Conservation (phyloP, 2,329 filamentous ascomycete genomes). For the Alternaria arborescens region DNA sequence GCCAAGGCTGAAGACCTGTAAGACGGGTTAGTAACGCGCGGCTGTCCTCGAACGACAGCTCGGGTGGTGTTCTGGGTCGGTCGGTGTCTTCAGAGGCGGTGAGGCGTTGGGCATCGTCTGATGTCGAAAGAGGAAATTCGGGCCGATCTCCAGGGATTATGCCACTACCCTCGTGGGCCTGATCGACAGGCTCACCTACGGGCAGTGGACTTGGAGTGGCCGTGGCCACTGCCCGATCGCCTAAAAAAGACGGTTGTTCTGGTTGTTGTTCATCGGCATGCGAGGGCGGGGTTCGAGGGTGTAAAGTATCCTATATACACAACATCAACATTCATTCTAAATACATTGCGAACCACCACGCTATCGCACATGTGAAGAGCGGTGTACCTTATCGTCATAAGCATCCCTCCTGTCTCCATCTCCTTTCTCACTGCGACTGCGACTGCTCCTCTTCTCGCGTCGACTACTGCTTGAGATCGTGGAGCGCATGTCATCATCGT, state of each 20-base stretch:
- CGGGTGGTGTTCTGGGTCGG: conserved; percentile 43
- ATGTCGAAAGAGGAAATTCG: conserved; percentile 40
- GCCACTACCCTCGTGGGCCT: conserved; percentile 35
- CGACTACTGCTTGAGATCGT: conserved; percentile 46
- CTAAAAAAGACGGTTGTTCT: conserved; percentile 70
- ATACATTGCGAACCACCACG: conserved; percentile 36
- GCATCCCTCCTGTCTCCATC: conserved; percentile 48
- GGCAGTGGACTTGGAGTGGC: conserved; percentile 54
- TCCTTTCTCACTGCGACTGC: conserved; percentile 47
- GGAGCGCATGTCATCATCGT: conserved; percentile 50
- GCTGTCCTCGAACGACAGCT: conserved; percentile 43
- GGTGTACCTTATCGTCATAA: conserved; percentile 51
- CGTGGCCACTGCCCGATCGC: conserved; percentile 66
- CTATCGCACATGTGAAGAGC: conserved; percentile 42
- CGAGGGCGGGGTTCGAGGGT: conserved; percentile 35
- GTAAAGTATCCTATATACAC: conserved; percentile 43
- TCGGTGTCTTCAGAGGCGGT: conserved; percentile 31
- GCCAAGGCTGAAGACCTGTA: conserved; percentile 48
- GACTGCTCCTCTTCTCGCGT: conserved; percentile 54
- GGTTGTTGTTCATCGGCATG: conserved; percentile 43
- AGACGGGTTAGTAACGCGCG: conserved; percentile 45
- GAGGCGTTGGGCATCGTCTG: conserved; percentile 35
- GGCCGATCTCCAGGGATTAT: conserved; percentile 46
- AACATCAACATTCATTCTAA: conserved; percentile 45
- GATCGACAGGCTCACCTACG: conserved; percentile 47